phyloP scores from a whole-genome alignment of 2,329 filamentous ascomycete genomes.

The Cladosporium oxysporum region DNA sequence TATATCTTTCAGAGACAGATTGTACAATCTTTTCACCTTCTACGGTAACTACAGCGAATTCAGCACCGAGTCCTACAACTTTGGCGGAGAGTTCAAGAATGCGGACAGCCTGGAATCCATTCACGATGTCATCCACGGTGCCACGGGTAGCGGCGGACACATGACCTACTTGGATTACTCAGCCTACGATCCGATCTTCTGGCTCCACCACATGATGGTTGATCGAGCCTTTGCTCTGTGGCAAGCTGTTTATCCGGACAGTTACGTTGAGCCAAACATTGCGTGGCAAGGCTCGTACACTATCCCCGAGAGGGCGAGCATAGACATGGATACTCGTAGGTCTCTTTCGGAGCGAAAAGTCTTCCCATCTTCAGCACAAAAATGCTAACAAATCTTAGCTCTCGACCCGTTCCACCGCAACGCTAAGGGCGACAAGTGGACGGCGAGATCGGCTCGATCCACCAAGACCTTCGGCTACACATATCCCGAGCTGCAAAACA shows the following conservation, averaged over 20 bases:
- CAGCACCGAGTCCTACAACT: conserved; percentile 64
- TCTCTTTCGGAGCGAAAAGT: background rate
- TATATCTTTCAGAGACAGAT: conserved; percentile 57
- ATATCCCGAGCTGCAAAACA: conserved; percentile 65
- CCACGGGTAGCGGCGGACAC: conserved; percentile 62
- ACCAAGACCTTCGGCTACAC: conserved; percentile 69
- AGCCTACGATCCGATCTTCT: conserved; percentile 78
- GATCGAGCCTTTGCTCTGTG: conserved; percentile 76
- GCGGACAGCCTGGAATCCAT: conserved; percentile 61
- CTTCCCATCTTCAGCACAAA: background rate
- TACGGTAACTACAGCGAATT: conserved; percentile 69
- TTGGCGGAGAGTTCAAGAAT: conserved; percentile 45
- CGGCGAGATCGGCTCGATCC: conserved; percentile 61
- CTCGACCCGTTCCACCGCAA: conserved; percentile 68
- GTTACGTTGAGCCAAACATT: conserved; percentile 62
- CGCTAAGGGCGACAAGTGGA: conserved; percentile 65
- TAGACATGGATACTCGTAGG: conserved; percentile 34
- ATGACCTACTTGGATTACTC: conserved; percentile 72
- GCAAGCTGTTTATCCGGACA: conserved; percentile 70
- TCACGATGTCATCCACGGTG: conserved; percentile 53
- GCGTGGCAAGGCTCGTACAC: conserved; percentile 62
- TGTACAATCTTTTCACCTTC: conserved; percentile 68
- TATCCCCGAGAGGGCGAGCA: conserved; percentile 53
- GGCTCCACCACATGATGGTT: conserved; percentile 72
- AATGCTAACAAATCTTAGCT: conserved; percentile 34